These are phyloP conservation scores for Thraustochytrium sp. DNA, from an alignment of 352 stramenopile species.

Conservation along the genomic window DNA sequence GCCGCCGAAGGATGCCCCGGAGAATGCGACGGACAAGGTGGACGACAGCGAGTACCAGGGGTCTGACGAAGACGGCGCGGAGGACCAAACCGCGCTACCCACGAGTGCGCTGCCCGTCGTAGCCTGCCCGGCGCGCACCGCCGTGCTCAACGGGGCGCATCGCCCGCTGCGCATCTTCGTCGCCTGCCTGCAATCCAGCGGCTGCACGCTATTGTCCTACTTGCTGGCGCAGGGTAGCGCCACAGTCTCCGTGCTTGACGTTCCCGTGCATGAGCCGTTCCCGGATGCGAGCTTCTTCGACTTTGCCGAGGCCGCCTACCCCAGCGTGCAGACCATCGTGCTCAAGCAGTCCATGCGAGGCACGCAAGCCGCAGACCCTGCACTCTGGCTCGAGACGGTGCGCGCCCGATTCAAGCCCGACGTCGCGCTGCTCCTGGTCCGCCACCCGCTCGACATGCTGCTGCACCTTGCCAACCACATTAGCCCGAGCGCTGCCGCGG, in stretches of 20 bases:
- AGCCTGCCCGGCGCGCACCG: neutral
- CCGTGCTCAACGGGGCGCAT: neutral
- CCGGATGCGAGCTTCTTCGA: neutral
- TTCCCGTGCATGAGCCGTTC: neutral
- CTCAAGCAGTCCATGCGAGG: neutral
- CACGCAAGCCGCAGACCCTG: neutral
- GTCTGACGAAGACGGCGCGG: too few relatives aligned
- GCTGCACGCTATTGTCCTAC: neutral
- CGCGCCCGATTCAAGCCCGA: neutral
- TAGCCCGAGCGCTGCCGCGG: neutral
- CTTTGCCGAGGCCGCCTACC: neutral
- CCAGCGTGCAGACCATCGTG: neutral
- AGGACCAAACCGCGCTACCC: neutral
- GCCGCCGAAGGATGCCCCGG: too few relatives aligned
- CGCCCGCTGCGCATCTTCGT: slow-evolving; percentile 8
- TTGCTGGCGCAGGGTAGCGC: neutral
- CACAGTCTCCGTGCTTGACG: neutral
- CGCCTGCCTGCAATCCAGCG: neutral
- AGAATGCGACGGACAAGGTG: too few relatives aligned
- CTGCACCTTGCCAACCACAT: slow-evolving; percentile 1
- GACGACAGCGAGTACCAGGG: too few relatives aligned
- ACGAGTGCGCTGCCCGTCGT: neutral
- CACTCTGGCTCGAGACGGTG: neutral
- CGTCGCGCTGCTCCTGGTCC: neutral
- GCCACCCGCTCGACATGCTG: neutral